phyloP scores from a whole-genome alignment of 805 yeast species.

The Metschnikowia bowlesiae region DNA sequence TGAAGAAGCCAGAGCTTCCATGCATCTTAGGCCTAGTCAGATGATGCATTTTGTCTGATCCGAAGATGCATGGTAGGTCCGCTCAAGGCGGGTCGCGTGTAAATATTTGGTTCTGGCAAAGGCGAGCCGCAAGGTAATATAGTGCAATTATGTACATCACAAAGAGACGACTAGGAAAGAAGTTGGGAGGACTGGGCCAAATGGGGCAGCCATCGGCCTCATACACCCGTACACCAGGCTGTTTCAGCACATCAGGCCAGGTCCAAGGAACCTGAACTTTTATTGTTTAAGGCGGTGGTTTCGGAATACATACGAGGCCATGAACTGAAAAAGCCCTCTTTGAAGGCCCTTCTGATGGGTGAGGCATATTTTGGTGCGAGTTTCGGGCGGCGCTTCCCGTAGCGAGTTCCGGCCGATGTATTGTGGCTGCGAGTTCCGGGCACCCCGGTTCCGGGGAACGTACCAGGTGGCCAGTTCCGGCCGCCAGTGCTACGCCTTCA shows the following conservation, averaged over 20 bases:
- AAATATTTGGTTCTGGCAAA: constrained; percentile 3
- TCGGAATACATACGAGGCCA: no score
- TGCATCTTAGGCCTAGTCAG: background rate
- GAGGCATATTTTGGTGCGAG: background rate
- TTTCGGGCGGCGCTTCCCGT: background rate
- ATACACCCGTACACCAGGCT: no score
- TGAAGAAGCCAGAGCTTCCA: no score
- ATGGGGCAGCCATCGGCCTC: no score
- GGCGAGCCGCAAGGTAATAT: background rate
- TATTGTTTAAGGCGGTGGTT: no score
- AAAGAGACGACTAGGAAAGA: no score
- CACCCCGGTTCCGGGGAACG: background rate
- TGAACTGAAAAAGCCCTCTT: no score
- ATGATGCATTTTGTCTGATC: background rate
- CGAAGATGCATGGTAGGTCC: no score
- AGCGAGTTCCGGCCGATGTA: background rate
- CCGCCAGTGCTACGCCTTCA: background rate
- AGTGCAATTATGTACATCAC: background rate
- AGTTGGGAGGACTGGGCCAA: no score
- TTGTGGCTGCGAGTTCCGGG: background rate
- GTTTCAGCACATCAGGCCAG: no score
- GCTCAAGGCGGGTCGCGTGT: constrained; percentile 11
- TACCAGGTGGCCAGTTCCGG: constrained; percentile 2
- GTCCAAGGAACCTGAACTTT: no score
- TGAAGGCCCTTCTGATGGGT: no score